Evolutionary conservation across 208 protist genomes (phyloP).

Genomic region (Crithidia expoeki): DNA sequence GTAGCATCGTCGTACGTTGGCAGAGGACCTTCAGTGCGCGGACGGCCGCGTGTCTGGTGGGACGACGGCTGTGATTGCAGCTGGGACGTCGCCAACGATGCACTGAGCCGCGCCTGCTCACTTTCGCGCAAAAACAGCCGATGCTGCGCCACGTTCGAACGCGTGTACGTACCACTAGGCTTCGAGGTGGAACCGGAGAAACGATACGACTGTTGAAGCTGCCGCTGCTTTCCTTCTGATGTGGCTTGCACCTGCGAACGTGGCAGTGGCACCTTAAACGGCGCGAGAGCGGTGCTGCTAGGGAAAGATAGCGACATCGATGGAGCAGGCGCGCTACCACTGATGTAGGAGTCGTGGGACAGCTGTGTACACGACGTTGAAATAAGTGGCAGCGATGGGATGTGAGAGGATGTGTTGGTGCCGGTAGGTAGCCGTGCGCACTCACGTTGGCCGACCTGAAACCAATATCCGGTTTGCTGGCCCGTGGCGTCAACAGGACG

Average conservation of each 20-base stretch:
- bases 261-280: constrained; percentile 6
- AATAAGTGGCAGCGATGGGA: not conserved
- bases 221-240: not conserved
- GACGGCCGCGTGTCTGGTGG: constrained; percentile 13
- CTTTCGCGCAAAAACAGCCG: constrained; percentile 29
- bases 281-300: not conserved
- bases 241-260: not conserved
- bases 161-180: constrained; percentile 10
- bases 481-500: not conserved
- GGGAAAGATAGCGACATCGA: not conserved
- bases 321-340: not conserved
- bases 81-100: constrained; percentile 19
- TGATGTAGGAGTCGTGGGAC: not conserved
- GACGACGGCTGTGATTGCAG: not conserved
- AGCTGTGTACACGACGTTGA: not conserved
- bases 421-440: not conserved
- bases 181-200: not conserved
- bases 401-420: not conserved
- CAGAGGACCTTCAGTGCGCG: constrained; percentile 12
- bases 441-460: not conserved
- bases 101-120: constrained; percentile 28
- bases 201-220: not conserved
- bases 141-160: constrained; percentile 18
- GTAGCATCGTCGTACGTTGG: constrained; percentile 1
- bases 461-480: not conserved